These are phyloP conservation scores for Fusarium scirpi DNA, from an alignment of 2,329 filamentous ascomycete genomes.

Conservation along the genomic window DNA sequence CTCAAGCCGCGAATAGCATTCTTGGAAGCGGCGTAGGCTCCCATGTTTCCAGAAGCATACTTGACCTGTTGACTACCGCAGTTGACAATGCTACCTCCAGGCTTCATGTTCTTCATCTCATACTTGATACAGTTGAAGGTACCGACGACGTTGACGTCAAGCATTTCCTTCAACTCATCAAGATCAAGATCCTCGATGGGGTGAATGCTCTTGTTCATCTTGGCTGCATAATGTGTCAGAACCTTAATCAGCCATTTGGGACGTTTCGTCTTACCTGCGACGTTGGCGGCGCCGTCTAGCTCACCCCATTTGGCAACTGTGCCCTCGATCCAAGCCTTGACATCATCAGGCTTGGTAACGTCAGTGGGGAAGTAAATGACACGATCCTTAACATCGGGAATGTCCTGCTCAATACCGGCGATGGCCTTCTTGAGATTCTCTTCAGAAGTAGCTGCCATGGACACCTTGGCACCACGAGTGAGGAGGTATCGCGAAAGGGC, in stretches of 20 bases:
- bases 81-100: constrained; percentile 62
- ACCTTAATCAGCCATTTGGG: neutral
- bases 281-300: constrained; percentile 53
- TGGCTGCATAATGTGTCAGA: constrained; percentile 9
- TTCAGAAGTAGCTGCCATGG: constrained; percentile 47
- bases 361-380: constrained; percentile 47
- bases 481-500: constrained; percentile 64
- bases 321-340: constrained; percentile 52
- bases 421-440: constrained; percentile 46
- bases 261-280: constrained; percentile 47
- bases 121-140: constrained; percentile 47
- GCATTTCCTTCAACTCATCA: constrained; percentile 41
- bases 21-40: constrained; percentile 52
- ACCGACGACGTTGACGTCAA: constrained; percentile 45
- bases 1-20: constrained; percentile 48
- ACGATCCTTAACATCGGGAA: constrained; percentile 40
- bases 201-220: constrained; percentile 46
- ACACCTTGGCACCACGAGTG: constrained; percentile 51
- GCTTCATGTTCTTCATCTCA: constrained; percentile 53
- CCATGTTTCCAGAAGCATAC: constrained; percentile 51
- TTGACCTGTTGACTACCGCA: constrained; percentile 59
- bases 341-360: constrained; percentile 49
- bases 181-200: constrained; percentile 42
- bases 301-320: constrained; percentile 51
- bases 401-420: constrained; percentile 39